These are phyloP conservation scores for Aspergillus jensenii DNA, from an alignment of 2,329 filamentous ascomycete genomes.

Conservation along the genomic window DNA sequence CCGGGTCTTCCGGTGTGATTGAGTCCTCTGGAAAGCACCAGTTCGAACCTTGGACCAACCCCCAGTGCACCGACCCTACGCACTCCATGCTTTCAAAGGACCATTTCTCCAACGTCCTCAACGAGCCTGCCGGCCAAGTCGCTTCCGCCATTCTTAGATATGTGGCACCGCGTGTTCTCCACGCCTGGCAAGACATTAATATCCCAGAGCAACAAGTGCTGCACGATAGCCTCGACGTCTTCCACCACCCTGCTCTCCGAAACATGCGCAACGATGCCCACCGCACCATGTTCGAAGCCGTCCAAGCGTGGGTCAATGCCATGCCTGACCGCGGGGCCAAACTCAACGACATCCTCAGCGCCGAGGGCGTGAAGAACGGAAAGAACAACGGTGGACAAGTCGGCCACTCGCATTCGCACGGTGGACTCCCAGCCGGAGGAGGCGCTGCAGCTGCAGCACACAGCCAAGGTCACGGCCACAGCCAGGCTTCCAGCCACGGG, in stretches of 20 bases:
- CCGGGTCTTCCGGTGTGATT: conserved; percentile 73
- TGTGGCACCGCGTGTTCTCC: conserved; percentile 80
- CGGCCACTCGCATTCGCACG: conserved; percentile 31
- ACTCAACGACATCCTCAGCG: conserved; percentile 74
- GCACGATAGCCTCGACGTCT: conserved; percentile 75
- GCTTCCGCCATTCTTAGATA: conserved; percentile 80
- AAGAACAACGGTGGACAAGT: conserved; percentile 58
- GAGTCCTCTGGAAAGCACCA: conserved; percentile 70
- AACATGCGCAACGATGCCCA: conserved; percentile 77
- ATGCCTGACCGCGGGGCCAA: conserved; percentile 64
- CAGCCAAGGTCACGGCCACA: conserved; percentile 18
- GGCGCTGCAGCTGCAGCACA: conserved; percentile 19
- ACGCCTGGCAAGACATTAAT: conserved; percentile 87
- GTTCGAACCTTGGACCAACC: conserved; percentile 77
- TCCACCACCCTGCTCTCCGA: conserved; percentile 87
- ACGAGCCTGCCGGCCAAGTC: conserved; percentile 72
- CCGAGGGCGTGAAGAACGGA: conserved; percentile 77
- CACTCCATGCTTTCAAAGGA: conserved; percentile 83
- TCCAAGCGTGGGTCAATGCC: conserved; percentile 76
- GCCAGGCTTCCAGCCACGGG: conserved; percentile 23
- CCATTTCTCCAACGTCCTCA: conserved; percentile 77
- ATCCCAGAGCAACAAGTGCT: conserved; percentile 81
- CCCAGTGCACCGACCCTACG: conserved; percentile 72
- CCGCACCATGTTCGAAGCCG: conserved; percentile 81
- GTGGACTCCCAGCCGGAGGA: conserved; percentile 22